phyloP scores from a whole-genome alignment of 257 asterid genomes.

The Cinchona pubescens region DNA sequence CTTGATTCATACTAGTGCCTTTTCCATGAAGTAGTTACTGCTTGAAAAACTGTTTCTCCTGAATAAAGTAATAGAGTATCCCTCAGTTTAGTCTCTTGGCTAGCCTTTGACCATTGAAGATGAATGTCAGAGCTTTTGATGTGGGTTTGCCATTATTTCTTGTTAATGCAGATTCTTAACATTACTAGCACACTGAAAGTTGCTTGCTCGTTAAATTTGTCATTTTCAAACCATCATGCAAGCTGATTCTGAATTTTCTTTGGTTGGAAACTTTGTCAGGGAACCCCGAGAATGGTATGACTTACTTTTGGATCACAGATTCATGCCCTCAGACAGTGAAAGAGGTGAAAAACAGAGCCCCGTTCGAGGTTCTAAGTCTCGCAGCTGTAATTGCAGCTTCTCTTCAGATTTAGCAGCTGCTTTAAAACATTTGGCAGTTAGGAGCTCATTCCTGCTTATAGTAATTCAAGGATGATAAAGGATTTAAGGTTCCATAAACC shows the following conservation, averaged over 20 bases:
- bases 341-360: slow-evolving; percentile 69
- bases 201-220: background rate
- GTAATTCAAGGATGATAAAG: background rate
- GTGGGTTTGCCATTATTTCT: background rate
- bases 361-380: slow-evolving; percentile 82
- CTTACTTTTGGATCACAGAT: slow-evolving; percentile 95
- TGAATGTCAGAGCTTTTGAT: background rate
- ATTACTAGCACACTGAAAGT: background rate
- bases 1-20: background rate
- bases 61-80: background rate
- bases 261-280: slow-evolving; percentile 39
- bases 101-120: background rate
- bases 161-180: background rate
- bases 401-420: slow-evolving; percentile 58
- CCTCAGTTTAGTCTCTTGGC: background rate
- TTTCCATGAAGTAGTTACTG: background rate
- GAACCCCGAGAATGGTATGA: slow-evolving; percentile 68
- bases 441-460: background rate
- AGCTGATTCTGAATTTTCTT: background rate
- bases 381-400: slow-evolving; percentile 82
- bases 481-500: background rate
- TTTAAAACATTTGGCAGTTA: background rate
- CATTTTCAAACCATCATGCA: slow-evolving; percentile 7
- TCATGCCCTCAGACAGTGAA: slow-evolving; percentile 85
- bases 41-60: background rate